Conservation (phyloP, 2,329 filamentous ascomycete species). For the Fusarium humuli region DNA sequence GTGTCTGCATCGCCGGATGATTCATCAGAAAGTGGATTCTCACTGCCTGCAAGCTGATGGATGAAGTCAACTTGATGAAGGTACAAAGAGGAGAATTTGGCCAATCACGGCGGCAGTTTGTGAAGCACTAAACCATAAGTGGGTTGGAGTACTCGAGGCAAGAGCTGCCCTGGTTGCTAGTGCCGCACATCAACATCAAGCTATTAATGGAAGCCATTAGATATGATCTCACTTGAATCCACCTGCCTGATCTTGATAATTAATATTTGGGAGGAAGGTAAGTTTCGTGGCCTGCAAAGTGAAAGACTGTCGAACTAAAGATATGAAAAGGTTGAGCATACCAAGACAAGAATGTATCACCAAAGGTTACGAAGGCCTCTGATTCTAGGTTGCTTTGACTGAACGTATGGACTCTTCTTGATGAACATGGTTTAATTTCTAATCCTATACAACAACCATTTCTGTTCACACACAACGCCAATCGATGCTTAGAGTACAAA, state of each 20-base stretch:
- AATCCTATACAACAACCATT: conserved; percentile 24
- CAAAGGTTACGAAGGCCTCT: not conserved
- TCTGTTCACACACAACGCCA: conserved; percentile 31
- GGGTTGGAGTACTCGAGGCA: not conserved
- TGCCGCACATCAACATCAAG: not conserved
- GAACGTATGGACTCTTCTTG: not conserved
- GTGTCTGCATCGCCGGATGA: conserved; percentile 54
- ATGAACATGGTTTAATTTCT: conserved; percentile 10
- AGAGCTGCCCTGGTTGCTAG: conserved; percentile 8
- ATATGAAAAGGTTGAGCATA: not conserved
- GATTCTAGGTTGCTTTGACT: not conserved
- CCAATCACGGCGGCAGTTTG: conserved; percentile 19
- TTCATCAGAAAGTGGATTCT: conserved; percentile 52
- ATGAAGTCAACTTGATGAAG: conserved; percentile 20
- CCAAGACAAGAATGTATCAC: not conserved
- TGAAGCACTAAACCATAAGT: not conserved
- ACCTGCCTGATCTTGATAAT: not conserved
- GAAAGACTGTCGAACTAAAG: not conserved
- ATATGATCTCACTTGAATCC: conserved; percentile 5
- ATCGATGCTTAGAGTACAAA: conserved; percentile 26
- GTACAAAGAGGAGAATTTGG: conserved; percentile 9
- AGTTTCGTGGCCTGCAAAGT: not conserved
- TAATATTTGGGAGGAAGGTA: not conserved
- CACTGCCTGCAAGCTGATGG: conserved; percentile 29
- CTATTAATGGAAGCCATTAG: not conserved